Evolutionary conservation across 2,329 filamentous ascomycete species (phyloP).

Genomic region (Thielaviopsis punctulata): DNA sequence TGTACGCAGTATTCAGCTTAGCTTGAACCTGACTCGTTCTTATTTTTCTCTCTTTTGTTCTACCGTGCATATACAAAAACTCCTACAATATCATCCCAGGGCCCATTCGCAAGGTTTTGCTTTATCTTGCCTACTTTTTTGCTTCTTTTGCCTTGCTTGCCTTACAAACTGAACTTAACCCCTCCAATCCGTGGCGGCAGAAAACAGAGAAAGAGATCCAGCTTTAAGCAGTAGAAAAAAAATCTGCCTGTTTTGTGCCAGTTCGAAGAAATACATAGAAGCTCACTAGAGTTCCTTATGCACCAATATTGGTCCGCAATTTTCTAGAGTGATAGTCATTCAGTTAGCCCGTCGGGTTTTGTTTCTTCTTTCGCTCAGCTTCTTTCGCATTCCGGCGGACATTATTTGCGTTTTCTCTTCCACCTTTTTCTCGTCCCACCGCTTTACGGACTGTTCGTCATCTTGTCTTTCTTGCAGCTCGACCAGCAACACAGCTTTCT

Average conservation of each 20-base stretch:
- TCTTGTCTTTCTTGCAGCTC: neutral
- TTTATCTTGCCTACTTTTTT: no score
- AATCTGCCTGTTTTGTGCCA: neutral
- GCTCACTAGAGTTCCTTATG: neutral
- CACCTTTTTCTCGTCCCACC: neutral
- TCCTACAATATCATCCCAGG: neutral
- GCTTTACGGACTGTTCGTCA: neutral
- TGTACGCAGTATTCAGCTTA: no score
- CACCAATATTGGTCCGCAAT: neutral
- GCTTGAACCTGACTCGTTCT: slow-evolving; percentile 1
- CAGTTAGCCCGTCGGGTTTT: neutral
- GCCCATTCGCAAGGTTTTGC: neutral
- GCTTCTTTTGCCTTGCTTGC: neutral
- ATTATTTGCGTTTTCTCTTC: neutral
- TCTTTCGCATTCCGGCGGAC: neutral
- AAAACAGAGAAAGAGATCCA: no score
- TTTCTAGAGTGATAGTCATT: neutral
- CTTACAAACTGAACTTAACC: neutral
- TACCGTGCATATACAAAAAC: neutral
- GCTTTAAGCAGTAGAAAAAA: no score
- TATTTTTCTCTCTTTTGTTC: neutral
- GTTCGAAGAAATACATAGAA: no score
- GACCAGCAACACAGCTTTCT: no score
- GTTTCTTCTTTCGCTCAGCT: neutral
- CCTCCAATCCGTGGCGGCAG: neutral